phyloP scores from a whole-genome alignment of 2,329 filamentous ascomycete genomes.

The Paracorniculantispora psalliotae region DNA sequence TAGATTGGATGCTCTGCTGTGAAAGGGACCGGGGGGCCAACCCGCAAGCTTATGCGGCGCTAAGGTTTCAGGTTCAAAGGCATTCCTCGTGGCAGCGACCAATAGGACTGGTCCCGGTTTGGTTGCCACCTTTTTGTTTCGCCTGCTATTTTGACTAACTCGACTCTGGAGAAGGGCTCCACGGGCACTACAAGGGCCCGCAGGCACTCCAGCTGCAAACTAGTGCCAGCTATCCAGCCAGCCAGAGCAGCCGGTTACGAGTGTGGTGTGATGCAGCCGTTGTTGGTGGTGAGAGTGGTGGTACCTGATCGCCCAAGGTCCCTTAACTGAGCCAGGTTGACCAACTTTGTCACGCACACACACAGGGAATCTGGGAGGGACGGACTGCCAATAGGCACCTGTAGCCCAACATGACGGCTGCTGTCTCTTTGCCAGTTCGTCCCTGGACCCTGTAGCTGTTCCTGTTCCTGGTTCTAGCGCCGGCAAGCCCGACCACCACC shows the following conservation, averaged over 20 bases:
- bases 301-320: neutral
- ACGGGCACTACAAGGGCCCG: neutral
- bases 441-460: neutral
- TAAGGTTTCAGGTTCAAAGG: conserved; percentile 14
- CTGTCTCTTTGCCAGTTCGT: neutral
- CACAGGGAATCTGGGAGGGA: neutral
- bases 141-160: neutral
- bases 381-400: neutral
- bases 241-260: neutral
- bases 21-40: neutral
- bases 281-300: neutral
- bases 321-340: no score
- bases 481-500: neutral
- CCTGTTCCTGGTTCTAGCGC: conserved; percentile 5
- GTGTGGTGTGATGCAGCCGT: neutral
- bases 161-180: neutral
- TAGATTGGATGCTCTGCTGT: neutral
- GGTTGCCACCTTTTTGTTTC: conserved; percentile 12
- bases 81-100: conserved; percentile 5
- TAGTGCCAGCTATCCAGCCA: no score
- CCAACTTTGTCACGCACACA: neutral
- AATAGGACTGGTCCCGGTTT: conserved; percentile 11
- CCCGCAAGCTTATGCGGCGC: conserved; percentile 11
- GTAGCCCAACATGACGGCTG: neutral
- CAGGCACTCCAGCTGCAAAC: no score